Conservation (phyloP, 2,329 filamentous ascomycete species). For the Aspergillus unguis region DNA sequence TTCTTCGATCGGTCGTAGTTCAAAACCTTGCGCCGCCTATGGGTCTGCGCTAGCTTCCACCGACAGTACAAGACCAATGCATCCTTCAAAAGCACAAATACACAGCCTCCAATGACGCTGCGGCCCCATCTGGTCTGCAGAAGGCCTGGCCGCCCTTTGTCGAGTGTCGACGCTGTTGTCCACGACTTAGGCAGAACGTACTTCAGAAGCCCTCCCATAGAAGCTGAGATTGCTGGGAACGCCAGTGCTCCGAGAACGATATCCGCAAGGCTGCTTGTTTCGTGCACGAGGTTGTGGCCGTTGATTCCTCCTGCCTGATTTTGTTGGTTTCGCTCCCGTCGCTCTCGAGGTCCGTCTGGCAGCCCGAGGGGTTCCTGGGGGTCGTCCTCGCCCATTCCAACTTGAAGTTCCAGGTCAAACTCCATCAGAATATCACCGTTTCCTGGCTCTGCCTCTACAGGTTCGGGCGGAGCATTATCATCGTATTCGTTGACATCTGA, state of each 20-base stretch:
- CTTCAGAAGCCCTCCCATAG: constrained; percentile 72
- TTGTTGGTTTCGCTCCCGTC: constrained; percentile 20
- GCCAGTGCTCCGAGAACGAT: constrained; percentile 67
- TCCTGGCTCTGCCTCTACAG: constrained; percentile 26
- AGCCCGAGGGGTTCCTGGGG: constrained; percentile 27
- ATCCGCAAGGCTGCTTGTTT: constrained; percentile 55
- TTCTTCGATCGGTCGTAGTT: constrained; percentile 46
- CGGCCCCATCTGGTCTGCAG: constrained; percentile 84
- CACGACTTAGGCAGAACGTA: constrained; percentile 65
- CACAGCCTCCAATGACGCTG: constrained; percentile 80
- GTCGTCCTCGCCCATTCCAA: constrained; percentile 45
- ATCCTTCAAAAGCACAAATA: constrained; percentile 82
- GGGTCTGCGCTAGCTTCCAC: constrained; percentile 48
- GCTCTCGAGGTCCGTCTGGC: constrained; percentile 25
- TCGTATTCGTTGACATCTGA: constrained; percentile 39
- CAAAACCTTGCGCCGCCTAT: constrained; percentile 45
- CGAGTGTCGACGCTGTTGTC: constrained; percentile 48
- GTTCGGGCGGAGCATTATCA: constrained; percentile 34
- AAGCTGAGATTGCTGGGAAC: constrained; percentile 76
- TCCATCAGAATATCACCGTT: constrained; percentile 48
- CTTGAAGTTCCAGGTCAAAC: constrained; percentile 50
- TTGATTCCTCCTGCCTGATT: constrained; percentile 27
- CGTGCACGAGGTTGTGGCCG: constrained; percentile 50
- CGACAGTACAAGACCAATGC: constrained; percentile 58
- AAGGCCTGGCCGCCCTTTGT: constrained; percentile 57